phyloP scores from a whole-genome alignment of 2,329 filamentous ascomycete genomes.

The Mycosphaerella arachidis region DNA sequence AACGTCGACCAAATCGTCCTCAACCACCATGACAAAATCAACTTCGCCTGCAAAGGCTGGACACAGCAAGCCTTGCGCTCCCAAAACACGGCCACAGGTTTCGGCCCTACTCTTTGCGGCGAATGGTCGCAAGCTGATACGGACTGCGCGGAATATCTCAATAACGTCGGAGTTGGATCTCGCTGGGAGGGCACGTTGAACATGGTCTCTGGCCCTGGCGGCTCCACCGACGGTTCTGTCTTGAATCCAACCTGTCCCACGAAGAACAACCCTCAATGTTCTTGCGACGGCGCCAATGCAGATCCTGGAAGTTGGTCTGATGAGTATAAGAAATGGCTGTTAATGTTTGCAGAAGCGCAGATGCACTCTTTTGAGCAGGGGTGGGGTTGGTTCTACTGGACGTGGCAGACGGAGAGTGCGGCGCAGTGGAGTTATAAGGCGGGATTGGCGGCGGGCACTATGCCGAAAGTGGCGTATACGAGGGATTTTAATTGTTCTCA shows the following conservation, averaged over 20 bases:
- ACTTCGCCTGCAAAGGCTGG: constrained; percentile 86
- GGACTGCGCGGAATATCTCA: constrained; percentile 81
- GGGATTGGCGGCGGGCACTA: constrained; percentile 69
- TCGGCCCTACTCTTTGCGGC: constrained; percentile 88
- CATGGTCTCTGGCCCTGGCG: constrained; percentile 44
- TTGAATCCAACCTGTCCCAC: constrained; percentile 71
- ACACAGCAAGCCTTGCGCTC: constrained; percentile 69
- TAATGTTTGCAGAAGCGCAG: constrained; percentile 89
- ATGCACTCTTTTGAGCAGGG: constrained; percentile 91
- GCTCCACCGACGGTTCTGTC: constrained; percentile 57
- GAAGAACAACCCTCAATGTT: constrained; percentile 57
- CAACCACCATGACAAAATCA: constrained; percentile 76
- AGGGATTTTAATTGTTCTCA: constrained; percentile 41
- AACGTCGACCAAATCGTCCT: constrained; percentile 80
- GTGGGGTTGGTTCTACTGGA: constrained; percentile 99
- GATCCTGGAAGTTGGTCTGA: constrained; percentile 62
- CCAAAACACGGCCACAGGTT: constrained; percentile 71
- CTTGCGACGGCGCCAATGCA: constrained; percentile 71
- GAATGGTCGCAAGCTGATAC: constrained; percentile 98
- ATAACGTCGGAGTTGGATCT: constrained; percentile 81
- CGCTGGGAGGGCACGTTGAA: constrained; percentile 87
- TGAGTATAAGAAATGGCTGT: constrained; percentile 78
- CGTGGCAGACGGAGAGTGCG: constrained; percentile 83
- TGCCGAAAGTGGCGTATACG: constrained; percentile 56
- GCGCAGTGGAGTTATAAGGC: constrained; percentile 90